Conservation (phyloP, 805 yeast genomes). For the Yarrowia phangngaensis region DNA sequence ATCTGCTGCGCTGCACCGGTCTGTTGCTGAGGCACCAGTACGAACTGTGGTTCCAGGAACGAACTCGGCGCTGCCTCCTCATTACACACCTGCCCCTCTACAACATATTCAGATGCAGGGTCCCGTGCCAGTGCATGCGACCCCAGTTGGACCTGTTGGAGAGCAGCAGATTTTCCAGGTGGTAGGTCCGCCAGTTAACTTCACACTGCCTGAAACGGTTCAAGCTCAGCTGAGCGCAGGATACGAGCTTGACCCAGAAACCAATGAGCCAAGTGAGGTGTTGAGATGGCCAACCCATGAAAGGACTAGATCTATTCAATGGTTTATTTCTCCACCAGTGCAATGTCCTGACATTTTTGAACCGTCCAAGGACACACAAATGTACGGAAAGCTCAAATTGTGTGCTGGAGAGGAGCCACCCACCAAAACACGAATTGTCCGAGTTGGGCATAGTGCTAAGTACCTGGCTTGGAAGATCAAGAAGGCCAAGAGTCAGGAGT, state of each 20-base stretch:
- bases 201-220: conserved; percentile 37
- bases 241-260: conserved; percentile 30
- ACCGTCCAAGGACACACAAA: conserved; percentile 12
- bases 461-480: conserved; percentile 59
- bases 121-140: conserved; percentile 32
- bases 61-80: conserved; percentile 19
- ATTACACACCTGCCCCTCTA: conserved; percentile 25
- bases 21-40: conserved; percentile 5
- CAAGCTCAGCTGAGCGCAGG: conserved; percentile 30
- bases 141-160: conserved; percentile 32
- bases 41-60: conserved; percentile 19
- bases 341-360: conserved; percentile 23
- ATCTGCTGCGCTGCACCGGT: conserved; percentile 5
- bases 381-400: conserved; percentile 21
- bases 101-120: conserved; percentile 23
- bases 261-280: conserved; percentile 28
- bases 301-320: conserved; percentile 23
- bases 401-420: conserved; percentile 1
- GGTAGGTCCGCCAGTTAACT: conserved; percentile 37
- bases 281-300: conserved; percentile 30
- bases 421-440: conserved; percentile 3
- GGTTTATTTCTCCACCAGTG: conserved; percentile 36
- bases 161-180: conserved; percentile 23
- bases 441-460: conserved; percentile 65
- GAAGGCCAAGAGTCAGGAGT: background rate